Evolutionary conservation across 2,329 filamentous ascomycete genomes (phyloP).

Genomic region (Hypoxylon sp.): DNA sequence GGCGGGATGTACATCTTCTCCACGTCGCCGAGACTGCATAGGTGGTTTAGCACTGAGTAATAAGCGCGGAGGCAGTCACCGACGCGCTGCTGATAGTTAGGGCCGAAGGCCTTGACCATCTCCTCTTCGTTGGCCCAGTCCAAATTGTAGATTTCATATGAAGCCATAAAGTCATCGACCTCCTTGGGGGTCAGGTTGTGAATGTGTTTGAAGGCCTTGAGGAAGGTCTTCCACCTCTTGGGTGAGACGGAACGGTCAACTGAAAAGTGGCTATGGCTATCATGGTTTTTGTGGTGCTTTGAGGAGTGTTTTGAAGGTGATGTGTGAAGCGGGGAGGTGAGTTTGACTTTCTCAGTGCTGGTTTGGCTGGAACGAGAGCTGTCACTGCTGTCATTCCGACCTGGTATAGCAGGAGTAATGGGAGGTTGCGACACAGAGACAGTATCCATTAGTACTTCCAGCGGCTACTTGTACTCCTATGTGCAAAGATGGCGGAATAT

Average conservation of each 20-base stretch:
- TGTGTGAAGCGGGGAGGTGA: conserved; percentile 36
- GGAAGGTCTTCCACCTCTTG: conserved; percentile 66
- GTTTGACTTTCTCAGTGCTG: conserved; percentile 53
- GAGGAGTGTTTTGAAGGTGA: conserved; percentile 19
- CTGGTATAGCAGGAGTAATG: conserved; percentile 41
- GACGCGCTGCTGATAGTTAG: conserved; percentile 65
- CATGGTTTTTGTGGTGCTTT: conserved; percentile 33
- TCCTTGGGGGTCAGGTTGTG: conserved; percentile 64
- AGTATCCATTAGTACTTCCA: conserved; percentile 37
- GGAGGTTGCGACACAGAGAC: conserved; percentile 39
- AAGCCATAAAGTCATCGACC: conserved; percentile 70
- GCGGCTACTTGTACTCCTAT: conserved; percentile 29
- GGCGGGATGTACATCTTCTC: conserved; percentile 73
- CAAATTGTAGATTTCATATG: conserved; percentile 70
- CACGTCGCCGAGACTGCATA: conserved; percentile 69
- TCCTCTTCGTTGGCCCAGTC: conserved; percentile 67
- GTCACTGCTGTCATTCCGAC: conserved; percentile 52
- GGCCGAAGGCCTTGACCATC: conserved; percentile 64
- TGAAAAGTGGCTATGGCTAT: conserved; percentile 40
- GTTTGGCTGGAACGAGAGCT: conserved; percentile 57
- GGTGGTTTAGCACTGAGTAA: conserved; percentile 69
- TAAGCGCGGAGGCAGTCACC: conserved; percentile 67
- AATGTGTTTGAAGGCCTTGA: conserved; percentile 66
- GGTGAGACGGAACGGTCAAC: conserved; percentile 63
- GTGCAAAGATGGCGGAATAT: conserved; percentile 6